Conservation (phyloP, 2,329 filamentous ascomycete genomes). For the Neonectria hederae region DNA sequence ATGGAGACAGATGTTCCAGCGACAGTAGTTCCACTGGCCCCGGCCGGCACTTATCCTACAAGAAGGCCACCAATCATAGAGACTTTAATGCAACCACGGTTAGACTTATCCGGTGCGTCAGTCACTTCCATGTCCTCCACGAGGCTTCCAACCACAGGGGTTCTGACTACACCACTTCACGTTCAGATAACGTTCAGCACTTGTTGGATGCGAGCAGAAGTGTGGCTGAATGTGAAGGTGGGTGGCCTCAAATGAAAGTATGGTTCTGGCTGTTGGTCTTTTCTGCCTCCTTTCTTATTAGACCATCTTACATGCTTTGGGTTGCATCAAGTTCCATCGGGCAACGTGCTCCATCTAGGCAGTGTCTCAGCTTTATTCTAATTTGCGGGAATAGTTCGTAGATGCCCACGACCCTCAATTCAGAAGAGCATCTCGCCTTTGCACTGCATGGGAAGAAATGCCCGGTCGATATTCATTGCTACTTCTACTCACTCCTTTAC, state of each 20-base stretch:
- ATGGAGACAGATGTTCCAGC: background rate
- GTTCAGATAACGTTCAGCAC: background rate
- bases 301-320: background rate
- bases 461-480: background rate
- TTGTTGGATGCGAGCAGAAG: background rate
- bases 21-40: no score
- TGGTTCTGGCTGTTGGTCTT: background rate
- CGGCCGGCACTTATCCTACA: no score
- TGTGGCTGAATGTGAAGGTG: background rate
- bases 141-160: background rate
- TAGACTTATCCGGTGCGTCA: background rate
- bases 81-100: background rate
- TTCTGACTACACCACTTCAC: background rate
- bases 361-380: background rate
- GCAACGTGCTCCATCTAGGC: background rate
- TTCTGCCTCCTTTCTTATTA: background rate
- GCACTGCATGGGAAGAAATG: background rate
- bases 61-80: background rate
- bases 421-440: background rate
- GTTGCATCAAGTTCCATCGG: background rate
- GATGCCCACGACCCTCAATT: background rate
- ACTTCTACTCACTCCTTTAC: background rate
- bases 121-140: background rate
- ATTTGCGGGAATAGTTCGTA: background rate
- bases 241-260: background rate